Conservation (phyloP, 768 basidiomycete species). For the Fistulinella prunicolor region DNA sequence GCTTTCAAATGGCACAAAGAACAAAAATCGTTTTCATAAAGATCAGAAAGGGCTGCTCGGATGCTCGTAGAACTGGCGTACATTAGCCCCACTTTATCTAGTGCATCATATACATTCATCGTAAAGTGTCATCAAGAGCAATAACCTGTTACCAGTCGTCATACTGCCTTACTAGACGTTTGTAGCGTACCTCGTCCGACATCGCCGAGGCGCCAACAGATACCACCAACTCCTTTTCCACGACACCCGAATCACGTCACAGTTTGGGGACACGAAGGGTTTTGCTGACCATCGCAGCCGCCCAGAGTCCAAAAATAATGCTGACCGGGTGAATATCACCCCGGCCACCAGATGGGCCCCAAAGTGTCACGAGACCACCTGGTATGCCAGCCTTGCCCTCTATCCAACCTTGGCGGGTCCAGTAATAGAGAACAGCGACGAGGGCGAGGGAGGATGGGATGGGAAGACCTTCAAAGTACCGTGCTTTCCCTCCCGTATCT, state of each 20-base stretch:
- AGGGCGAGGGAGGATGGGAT: constrained; percentile 88
- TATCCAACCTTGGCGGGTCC: constrained; percentile 84
- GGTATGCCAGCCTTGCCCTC: constrained; percentile 75
- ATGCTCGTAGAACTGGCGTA: not conserved
- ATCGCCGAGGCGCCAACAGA: not conserved
- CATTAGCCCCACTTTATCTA: not conserved
- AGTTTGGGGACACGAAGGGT: constrained; percentile 84
- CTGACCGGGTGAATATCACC: constrained; percentile 85
- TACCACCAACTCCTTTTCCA: not conserved
- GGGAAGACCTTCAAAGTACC: constrained; percentile 97
- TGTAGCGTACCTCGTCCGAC: constrained; percentile 5
- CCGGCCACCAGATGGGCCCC: constrained; percentile 67
- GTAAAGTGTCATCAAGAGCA: constrained; percentile 10
- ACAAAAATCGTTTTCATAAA: too few species aligned
- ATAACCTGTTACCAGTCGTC: constrained; percentile 2
- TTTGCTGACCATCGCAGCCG: constrained; percentile 97
- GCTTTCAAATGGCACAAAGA: too few species aligned
- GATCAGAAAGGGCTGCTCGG: too few species aligned
- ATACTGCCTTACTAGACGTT: not conserved
- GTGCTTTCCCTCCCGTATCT: constrained; percentile 79
- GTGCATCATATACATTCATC: constrained; percentile 15
- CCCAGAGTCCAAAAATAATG: constrained; percentile 82
- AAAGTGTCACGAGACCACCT: constrained; percentile 67
- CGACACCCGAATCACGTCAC: constrained; percentile 31
- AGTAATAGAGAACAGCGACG: constrained; percentile 76